A percentile compares a stretch with the other conserved stretches of the same genome.
These are phyloP conservation scores for Pichia exigua DNA, from an alignment of 805 yeast species.

Conservation along the genomic window DNA sequence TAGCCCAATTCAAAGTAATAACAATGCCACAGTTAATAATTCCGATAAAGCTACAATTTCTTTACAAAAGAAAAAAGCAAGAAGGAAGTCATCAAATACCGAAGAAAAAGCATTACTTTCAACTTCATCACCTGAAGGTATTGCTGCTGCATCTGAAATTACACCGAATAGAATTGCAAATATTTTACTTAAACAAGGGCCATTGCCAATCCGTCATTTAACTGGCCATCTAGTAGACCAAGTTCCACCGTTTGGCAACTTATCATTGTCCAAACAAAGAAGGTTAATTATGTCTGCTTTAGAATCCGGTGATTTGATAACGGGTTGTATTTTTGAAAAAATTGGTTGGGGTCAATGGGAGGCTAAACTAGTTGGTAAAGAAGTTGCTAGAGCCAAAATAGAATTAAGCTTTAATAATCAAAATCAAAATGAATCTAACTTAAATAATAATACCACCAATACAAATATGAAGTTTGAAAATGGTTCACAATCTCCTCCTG, in stretches of 20 bases:
- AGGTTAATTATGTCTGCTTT: slow-evolving; percentile 83
- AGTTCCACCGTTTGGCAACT: slow-evolving; percentile 69
- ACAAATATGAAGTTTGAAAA: not conserved
- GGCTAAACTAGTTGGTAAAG: slow-evolving; percentile 41
- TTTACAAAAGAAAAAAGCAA: slow-evolving; percentile 2
- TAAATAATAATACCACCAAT: not conserved
- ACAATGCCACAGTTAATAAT: not conserved
- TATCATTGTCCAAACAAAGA: slow-evolving; percentile 82
- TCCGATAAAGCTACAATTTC: not conserved
- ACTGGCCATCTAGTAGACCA: slow-evolving; percentile 69
- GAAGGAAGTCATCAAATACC: slow-evolving; percentile 8
- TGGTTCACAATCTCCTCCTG: not conserved
- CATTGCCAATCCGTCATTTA: slow-evolving; percentile 83
- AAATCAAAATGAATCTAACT: not conserved
- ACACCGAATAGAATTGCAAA: slow-evolving; percentile 73
- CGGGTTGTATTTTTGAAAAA: slow-evolving; percentile 72
- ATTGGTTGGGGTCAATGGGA: slow-evolving; percentile 99
- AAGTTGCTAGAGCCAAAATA: slow-evolving; percentile 20
- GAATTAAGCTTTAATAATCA: slow-evolving; percentile 4
- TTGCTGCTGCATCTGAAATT: slow-evolving; percentile 79
- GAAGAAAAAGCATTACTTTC: slow-evolving; percentile 35
- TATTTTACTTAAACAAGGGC: slow-evolving; percentile 66
- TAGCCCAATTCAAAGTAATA: not conserved
- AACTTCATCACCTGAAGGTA: slow-evolving; percentile 81
- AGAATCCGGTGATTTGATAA: slow-evolving; percentile 58